phyloP scores from a whole-genome alignment of 164 flowering plant genomes.

The Litsea cubeba region DNA sequence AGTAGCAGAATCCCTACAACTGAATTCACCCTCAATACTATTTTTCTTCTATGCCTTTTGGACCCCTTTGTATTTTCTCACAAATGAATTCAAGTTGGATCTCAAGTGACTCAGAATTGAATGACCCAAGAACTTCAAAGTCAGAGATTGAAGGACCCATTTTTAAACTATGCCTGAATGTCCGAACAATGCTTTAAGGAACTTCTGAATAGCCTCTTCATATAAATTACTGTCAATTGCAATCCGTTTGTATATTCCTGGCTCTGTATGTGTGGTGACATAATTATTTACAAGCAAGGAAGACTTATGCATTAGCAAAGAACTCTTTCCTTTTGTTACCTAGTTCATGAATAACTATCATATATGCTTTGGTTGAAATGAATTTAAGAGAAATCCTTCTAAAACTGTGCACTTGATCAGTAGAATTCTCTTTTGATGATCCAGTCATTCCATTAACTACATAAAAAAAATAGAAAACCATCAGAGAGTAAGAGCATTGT shows the following conservation, averaged over 20 bases:
- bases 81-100: neutral
- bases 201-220: neutral
- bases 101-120: neutral
- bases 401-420: neutral
- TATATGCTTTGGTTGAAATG: neutral
- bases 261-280: conserved; percentile 51
- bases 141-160: neutral
- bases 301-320: neutral
- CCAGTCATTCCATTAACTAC: neutral
- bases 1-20: neutral
- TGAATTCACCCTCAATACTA: neutral
- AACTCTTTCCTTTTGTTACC: neutral
- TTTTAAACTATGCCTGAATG: neutral
- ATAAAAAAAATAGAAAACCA: neutral
- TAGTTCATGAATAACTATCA: neutral
- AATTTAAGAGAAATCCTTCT: neutral
- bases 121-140: neutral
- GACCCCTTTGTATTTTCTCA: neutral
- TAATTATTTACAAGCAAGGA: neutral
- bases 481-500: no score
- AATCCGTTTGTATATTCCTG: conserved; percentile 71
- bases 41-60: no score
- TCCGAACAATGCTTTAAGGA: neutral
- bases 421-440: neutral
- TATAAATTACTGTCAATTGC: neutral